Conservation (phyloP, 345 rosid species). For the Ceriops zippeliana region DNA sequence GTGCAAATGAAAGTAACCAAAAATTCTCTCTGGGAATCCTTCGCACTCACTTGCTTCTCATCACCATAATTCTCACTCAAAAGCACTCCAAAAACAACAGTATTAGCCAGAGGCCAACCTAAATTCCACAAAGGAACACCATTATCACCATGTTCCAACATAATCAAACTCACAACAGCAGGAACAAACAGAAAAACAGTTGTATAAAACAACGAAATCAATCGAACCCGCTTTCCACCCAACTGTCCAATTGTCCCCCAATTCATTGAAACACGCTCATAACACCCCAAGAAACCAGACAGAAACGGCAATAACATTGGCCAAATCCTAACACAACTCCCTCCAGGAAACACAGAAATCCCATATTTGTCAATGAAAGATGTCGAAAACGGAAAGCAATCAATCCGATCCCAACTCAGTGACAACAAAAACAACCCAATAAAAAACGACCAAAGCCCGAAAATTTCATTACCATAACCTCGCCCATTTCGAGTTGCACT, state of each 20-base stretch:
- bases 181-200: constrained; percentile 67
- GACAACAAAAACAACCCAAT: constrained; percentile 67
- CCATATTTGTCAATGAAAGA: constrained; percentile 39
- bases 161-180: constrained; percentile 55
- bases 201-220: constrained; percentile 62
- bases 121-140: constrained; percentile 52
- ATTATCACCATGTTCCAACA: constrained; percentile 42
- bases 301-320: constrained; percentile 81
- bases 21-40: constrained; percentile 67
- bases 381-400: constrained; percentile 68
- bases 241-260: constrained; percentile 57
- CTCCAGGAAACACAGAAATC: constrained; percentile 43
- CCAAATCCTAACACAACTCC: constrained; percentile 67
- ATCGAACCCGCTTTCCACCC: constrained; percentile 62
- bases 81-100: constrained; percentile 83
- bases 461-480: constrained; percentile 21
- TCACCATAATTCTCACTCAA: constrained; percentile 71
- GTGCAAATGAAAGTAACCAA: constrained; percentile 71
- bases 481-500: constrained; percentile 2
- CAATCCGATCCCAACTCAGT: constrained; percentile 82
- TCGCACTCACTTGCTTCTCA: constrained; percentile 50
- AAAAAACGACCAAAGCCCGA: constrained; percentile 60
- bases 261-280: constrained; percentile 72
- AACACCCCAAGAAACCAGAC: constrained; percentile 82
- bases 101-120: constrained; percentile 89